Evolutionary conservation across 176 grass and related monocot species (phyloP).

Genomic region (Bolboschoenus planiculmis): DNA sequence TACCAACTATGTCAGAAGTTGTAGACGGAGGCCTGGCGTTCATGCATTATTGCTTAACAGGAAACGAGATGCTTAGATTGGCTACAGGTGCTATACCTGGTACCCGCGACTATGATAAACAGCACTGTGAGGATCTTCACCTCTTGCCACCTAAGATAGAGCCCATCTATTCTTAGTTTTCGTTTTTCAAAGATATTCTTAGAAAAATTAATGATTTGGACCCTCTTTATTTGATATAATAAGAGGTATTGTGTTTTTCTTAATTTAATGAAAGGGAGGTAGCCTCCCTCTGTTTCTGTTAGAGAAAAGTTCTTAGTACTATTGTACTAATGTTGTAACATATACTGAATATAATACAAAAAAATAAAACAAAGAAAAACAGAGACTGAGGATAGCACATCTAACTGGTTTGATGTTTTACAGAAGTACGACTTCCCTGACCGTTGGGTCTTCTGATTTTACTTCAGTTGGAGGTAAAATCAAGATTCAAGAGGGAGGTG

Average conservation of each 20-base stretch:
- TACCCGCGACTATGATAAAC: slow-evolving; percentile 70
- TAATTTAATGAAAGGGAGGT: background rate
- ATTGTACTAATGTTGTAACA: background rate
- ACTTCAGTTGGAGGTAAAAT: background rate
- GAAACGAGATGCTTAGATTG: slow-evolving; percentile 68
- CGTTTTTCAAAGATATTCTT: background rate
- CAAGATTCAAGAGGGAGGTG: background rate
- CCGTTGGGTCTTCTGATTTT: slow-evolving; percentile 19
- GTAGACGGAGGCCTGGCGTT: slow-evolving; percentile 67
- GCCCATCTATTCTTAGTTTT: background rate
- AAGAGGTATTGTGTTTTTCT: background rate
- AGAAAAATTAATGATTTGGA: background rate
- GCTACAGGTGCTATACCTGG: slow-evolving; percentile 71
- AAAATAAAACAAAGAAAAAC: background rate
- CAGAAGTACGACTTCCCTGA: slow-evolving; percentile 10
- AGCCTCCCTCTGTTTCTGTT: background rate
- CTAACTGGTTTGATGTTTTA: slow-evolving; percentile 9
- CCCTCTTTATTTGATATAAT: background rate
- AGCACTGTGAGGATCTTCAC: slow-evolving; percentile 66
- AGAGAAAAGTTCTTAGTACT: background rate
- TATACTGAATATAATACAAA: background rate
- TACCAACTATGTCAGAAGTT: slow-evolving; percentile 46
- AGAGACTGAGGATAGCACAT: background rate
- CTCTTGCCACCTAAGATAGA: slow-evolving; percentile 62
- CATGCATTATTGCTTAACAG: slow-evolving; percentile 73